These are phyloP conservation scores for Nakazawaea populi DNA, from an alignment of 805 yeast genomes.

Conservation along the genomic window DNA sequence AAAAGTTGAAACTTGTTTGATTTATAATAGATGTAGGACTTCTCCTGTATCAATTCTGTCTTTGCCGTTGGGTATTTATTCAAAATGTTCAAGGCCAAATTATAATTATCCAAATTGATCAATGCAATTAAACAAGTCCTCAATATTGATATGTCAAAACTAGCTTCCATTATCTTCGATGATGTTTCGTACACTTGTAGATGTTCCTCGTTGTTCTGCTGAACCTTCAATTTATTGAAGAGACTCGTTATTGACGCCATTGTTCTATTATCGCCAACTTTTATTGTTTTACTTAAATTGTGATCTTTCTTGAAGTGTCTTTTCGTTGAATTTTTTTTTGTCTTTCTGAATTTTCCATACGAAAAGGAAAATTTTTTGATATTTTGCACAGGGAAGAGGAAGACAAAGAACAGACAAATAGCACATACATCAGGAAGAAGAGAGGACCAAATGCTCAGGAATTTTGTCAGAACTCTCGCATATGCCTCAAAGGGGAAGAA, in stretches of 20 bases:
- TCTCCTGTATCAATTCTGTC: constrained; percentile 37
- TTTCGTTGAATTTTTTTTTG: constrained; percentile 2
- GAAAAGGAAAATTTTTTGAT: not conserved
- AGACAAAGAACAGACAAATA: no score
- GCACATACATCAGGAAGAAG: no score
- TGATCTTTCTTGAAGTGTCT: not conserved
- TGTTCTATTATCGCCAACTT: not conserved
- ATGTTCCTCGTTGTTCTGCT: constrained; percentile 28
- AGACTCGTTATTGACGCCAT: constrained; percentile 26
- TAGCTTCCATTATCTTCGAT: constrained; percentile 20
- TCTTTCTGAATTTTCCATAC: not conserved
- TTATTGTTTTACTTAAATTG: constrained; percentile 1
- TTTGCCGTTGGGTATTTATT: constrained; percentile 28
- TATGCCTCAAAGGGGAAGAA: constrained; percentile 11
- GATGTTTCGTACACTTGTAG: constrained; percentile 26
- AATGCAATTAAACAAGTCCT: constrained; percentile 47
- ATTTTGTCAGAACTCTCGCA: constrained; percentile 1
- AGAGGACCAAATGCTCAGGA: not conserved
- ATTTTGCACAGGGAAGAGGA: not conserved
- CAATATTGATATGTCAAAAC: constrained; percentile 24
- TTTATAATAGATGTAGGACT: constrained; percentile 57
- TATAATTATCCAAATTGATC: constrained; percentile 53
- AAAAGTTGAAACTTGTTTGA: constrained; percentile 26
- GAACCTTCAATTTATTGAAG: constrained; percentile 28
- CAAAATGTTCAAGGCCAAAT: constrained; percentile 39